These are phyloP conservation scores for Schoenoplectus tabernaemontani DNA, from an alignment of 202 grass and related monocot species.

Conservation along the genomic window DNA sequence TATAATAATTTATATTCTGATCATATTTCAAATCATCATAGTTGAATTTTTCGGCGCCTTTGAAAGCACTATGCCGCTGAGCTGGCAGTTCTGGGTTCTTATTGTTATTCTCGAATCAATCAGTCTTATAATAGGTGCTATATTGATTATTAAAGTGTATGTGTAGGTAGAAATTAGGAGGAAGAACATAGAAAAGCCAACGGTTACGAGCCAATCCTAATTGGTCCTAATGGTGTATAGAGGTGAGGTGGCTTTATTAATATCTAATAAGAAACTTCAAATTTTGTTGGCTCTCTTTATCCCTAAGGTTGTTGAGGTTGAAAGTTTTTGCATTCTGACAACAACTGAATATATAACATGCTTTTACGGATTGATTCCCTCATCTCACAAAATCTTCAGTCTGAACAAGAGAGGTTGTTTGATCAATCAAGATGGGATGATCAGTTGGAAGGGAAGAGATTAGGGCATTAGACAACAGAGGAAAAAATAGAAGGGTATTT, in stretches of 20 bases:
- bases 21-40: conserved; percentile 75
- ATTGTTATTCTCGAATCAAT: conserved; percentile 54
- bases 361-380: not conserved
- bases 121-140: conserved; percentile 52
- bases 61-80: conserved; percentile 64
- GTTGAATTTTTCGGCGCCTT: conserved; percentile 74
- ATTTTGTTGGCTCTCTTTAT: not conserved
- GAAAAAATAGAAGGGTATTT: no score
- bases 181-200: conserved; percentile 22
- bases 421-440: no score
- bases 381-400: no score
- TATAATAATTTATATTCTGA: no score
- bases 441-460: no score
- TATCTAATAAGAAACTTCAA: not conserved
- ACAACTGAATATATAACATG: not conserved
- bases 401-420: no score
- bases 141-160: conserved; percentile 78
- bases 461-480: no score
- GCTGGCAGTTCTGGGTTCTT: conserved; percentile 43
- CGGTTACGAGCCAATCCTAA: conserved; percentile 36
- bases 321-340: not conserved
- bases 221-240: conserved; percentile 52
- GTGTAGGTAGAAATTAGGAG: conserved; percentile 38
- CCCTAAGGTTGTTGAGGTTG: not conserved
- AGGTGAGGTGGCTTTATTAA: not conserved